Base-by-base conservation (phyloP, 148 eudicot species). In the Chenopodium album region DNA sequence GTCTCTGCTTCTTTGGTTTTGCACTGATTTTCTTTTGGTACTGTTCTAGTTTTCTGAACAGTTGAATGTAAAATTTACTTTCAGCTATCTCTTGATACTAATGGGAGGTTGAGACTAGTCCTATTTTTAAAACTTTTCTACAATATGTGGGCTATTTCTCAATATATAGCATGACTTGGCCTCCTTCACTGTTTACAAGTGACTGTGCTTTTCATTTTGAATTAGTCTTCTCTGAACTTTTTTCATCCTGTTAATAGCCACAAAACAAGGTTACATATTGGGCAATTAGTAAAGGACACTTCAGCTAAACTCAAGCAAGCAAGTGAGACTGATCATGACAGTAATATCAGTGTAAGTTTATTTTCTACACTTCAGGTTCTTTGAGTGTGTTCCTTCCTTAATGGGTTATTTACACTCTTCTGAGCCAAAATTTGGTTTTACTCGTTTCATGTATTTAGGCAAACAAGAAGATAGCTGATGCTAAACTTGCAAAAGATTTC, bases 281-380 rank as follows among this genome's bases (percentile, higher is more conserved):
- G 92, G 80, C 93, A 92, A 82, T 76, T 92, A 81, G 95, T 94
- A 75, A 94, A 94, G 80, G 95, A 94, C 82, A 92, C 98, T 67
- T 92, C 95, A 66, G 92, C 89, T 56, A 91, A 90, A 87, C 98
- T 94, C 70, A 94, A 91, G 91, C 94, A 88, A 88, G 98, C 97
- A 80, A 94, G 95, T 77, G 97, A 91, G 52, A 84, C 88, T 76
- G 94, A 94, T 84, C 94, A 91, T 84, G 85, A 32, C 73, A 82
- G 72, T 74, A 89, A 87, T 87, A 94, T 92, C 83, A 90, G 88
- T 78, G 98, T 91, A 89, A 90, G 95, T 86, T 56, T 71, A 22
- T 76, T 78, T 71, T 64, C 54, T 14, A 56, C 62, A 37, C 48
- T 65, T 48, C 79, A 66, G 46, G 23, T 66, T 29, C 34, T 73